These are phyloP conservation scores for Trichoderma sp. DNA, from an alignment of 2,329 filamentous ascomycete species.

Conservation along the genomic window DNA sequence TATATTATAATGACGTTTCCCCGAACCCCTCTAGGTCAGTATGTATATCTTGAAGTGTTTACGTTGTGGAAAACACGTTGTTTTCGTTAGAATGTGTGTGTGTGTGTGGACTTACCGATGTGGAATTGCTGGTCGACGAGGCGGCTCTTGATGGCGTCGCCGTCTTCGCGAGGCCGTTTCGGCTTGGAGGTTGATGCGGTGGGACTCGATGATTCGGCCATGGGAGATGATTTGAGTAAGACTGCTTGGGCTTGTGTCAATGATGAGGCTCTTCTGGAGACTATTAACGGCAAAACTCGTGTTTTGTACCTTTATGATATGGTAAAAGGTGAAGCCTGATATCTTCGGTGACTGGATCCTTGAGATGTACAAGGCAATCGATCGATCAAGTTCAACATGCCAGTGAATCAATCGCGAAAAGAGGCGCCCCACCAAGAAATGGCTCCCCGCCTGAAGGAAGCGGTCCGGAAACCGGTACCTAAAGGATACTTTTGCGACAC, in stretches of 20 bases:
- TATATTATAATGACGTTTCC: slow-evolving; percentile 20
- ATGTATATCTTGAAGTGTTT: too few species aligned
- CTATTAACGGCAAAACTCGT: too few species aligned
- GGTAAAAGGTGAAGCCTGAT: too few species aligned
- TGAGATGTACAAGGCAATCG: background rate
- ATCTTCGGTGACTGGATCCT: background rate
- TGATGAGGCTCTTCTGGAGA: background rate
- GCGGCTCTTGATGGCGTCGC: slow-evolving; percentile 42
- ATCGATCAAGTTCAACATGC: background rate
- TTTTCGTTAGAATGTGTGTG: background rate
- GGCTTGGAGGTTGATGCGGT: slow-evolving; percentile 34
- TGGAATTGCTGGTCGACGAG: slow-evolving; percentile 52
- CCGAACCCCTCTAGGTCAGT: slow-evolving; percentile 4
- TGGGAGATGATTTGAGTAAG: slow-evolving; percentile 11
- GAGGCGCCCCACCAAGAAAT: slow-evolving; percentile 10
- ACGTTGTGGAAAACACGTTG: too few species aligned
- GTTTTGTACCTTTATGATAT: background rate
- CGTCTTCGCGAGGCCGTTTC: slow-evolving; percentile 50
- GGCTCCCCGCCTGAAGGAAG: slow-evolving; percentile 10
- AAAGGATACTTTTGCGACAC: background rate
- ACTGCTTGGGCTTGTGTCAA: background rate
- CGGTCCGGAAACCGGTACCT: slow-evolving; percentile 14
- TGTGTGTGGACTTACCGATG: slow-evolving; percentile 43
- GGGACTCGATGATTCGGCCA: slow-evolving; percentile 29
- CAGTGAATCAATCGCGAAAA: too few species aligned